Conservation (phyloP, 129 eudicot species). For the Silybum marianum region DNA sequence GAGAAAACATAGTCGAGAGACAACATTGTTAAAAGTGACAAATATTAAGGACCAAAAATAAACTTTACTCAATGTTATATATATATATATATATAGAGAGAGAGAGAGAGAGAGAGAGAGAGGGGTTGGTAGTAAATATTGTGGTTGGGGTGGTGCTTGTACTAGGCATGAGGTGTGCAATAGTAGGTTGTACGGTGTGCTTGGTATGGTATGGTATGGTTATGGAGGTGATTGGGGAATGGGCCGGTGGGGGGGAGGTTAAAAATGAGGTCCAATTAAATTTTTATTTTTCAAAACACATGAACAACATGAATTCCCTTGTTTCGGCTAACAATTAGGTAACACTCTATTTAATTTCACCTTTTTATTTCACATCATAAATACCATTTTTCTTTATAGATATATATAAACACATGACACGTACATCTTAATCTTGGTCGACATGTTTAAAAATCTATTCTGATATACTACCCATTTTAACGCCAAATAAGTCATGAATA, state of each 20-base stretch:
- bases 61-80: too few relatives aligned
- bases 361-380: neutral
- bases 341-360: neutral
- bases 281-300: conserved; percentile 32
- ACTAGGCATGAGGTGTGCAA: neutral
- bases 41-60: too few relatives aligned
- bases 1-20: too few relatives aligned
- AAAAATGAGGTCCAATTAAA: conserved; percentile 28
- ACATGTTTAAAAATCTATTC: neutral
- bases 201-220: too few relatives aligned
- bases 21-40: too few relatives aligned
- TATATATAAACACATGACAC: too few relatives aligned
- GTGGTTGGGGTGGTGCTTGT: neutral
- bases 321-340: conserved; percentile 22
- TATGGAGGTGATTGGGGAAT: neutral
- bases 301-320: conserved; percentile 21
- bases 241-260: conserved; percentile 17
- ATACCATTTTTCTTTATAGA: neutral
- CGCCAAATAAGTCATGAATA: neutral
- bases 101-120: neutral
- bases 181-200: neutral
- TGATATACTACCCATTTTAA: neutral
- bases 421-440: too few relatives aligned
- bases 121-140: neutral
- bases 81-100: neutral